Conservation (phyloP, 1,139 yeast species). For the Suhomyces guaymorum region DNA sequence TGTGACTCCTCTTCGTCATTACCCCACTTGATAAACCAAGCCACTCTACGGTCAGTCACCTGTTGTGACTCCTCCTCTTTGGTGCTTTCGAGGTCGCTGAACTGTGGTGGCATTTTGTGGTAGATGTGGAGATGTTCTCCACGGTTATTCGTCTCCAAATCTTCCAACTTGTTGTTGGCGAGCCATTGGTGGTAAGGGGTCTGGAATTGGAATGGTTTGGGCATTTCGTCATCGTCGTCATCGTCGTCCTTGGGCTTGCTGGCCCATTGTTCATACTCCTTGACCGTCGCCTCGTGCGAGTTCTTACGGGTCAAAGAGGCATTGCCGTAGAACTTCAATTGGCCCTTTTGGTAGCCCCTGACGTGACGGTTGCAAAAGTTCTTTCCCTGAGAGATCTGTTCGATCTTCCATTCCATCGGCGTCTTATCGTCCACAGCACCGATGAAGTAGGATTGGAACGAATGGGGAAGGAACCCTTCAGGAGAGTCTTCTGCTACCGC, state of each 20-base stretch:
- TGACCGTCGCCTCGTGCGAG: constrained; percentile 24
- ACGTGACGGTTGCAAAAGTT: constrained; percentile 61
- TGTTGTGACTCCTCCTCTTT: constrained; percentile 23
- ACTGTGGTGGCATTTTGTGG: constrained; percentile 45
- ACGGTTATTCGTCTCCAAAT: constrained; percentile 2
- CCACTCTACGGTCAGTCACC: constrained; percentile 38
- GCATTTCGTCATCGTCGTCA: constrained; percentile 25
- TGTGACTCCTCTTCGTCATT: constrained; percentile 23
- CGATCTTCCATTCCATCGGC: constrained; percentile 24
- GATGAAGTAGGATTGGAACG: constrained; percentile 44
- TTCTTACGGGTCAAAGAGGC: constrained; percentile 50
- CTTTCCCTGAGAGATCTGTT: constrained; percentile 51
- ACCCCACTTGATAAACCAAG: constrained; percentile 47
- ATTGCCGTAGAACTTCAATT: constrained; percentile 52
- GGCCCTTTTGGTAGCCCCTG: constrained; percentile 54
- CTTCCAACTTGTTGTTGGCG: constrained; percentile 13
- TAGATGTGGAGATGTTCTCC: constrained; percentile 15
- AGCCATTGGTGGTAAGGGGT: constrained; percentile 37
- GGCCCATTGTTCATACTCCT: constrained; percentile 28
- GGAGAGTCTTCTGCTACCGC: constrained; percentile 37
- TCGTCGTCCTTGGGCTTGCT: constrained; percentile 11
- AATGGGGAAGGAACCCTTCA: constrained; percentile 41
- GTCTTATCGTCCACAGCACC: constrained; percentile 25
- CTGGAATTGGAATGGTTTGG: constrained; percentile 41
- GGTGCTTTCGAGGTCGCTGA: constrained; percentile 29